Percentiles rank a stretch among this genome's conserved stretches.
phyloP scores from a whole-genome alignment of 768 basidiomycete species.

The Clavaria fumosa region DNA sequence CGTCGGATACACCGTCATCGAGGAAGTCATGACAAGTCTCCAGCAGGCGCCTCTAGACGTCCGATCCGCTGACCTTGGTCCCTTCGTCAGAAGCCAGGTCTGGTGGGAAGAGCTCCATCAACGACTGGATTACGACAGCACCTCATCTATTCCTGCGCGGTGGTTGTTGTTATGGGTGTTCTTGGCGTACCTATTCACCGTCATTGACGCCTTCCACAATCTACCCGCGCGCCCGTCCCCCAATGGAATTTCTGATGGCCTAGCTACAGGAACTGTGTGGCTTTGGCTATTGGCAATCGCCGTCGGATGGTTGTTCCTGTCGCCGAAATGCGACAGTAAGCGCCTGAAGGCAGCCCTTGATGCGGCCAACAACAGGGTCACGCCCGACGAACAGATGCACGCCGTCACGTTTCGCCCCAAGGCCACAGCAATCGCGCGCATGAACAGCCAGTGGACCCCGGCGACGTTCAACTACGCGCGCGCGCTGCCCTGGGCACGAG shows the following conservation, averaged over 20 bases:
- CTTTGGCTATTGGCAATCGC: slow-evolving; percentile 29
- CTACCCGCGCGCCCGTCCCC: not conserved
- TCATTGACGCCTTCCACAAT: not conserved
- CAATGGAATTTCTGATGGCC: slow-evolving; percentile 15
- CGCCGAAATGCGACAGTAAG: slow-evolving; percentile 23
- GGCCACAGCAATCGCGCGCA: not conserved
- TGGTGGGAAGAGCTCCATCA: not conserved
- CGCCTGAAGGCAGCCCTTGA: slow-evolving; percentile 18
- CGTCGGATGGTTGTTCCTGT: slow-evolving; percentile 26
- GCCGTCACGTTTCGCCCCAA: not conserved
- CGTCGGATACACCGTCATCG: slow-evolving; percentile 13
- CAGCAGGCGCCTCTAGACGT: slow-evolving; percentile 15
- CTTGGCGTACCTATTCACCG: not conserved
- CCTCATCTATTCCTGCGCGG: not conserved
- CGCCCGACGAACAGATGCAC: not conserved
- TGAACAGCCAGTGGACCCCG: not conserved
- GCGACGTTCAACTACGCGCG: not conserved
- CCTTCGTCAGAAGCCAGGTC: not conserved
- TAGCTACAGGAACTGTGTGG: slow-evolving; percentile 27
- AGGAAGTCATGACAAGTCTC: slow-evolving; percentile 17
- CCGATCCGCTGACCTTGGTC: not conserved
- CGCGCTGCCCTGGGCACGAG: not conserved
- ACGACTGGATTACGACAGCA: not conserved
- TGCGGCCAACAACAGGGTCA: slow-evolving; percentile 14
- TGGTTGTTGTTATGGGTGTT: not conserved